phyloP scores from a whole-genome alignment of 352 stramenopile genomes.

The Pythium insidiosum region DNA sequence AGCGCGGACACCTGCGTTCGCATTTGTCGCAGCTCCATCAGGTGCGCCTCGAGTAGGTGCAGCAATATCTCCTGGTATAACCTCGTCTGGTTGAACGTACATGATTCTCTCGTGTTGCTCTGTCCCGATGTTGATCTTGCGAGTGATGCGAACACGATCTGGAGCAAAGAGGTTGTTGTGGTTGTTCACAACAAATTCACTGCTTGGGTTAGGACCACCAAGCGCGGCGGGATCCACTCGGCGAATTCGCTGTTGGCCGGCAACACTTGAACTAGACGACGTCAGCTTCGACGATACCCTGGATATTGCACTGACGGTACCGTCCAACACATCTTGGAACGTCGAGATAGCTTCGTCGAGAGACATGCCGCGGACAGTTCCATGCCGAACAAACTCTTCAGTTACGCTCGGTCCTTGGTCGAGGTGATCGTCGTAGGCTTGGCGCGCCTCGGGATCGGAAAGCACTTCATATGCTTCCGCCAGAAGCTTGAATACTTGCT shows the following conservation, averaged over 20 bases:
- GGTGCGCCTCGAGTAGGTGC: slow-evolving; percentile 8
- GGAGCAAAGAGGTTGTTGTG: slow-evolving; percentile 79
- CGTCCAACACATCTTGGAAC: slow-evolving; percentile 72
- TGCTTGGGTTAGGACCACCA: slow-evolving; percentile 14
- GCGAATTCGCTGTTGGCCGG: slow-evolving; percentile 37
- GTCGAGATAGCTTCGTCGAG: slow-evolving; percentile 77
- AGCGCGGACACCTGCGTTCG: slow-evolving; percentile 41
- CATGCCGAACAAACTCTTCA: slow-evolving; percentile 71
- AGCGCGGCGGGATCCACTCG: slow-evolving; percentile 13
- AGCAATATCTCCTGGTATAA: slow-evolving; percentile 37
- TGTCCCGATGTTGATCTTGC: slow-evolving; percentile 45
- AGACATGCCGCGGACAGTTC: slow-evolving; percentile 77
- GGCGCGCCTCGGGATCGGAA: slow-evolving; percentile 46
- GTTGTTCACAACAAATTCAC: slow-evolving; percentile 57
- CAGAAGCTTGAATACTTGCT: slow-evolving; percentile 78
- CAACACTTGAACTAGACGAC: slow-evolving; percentile 58
- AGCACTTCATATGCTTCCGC: slow-evolving; percentile 81
- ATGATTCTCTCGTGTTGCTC: slow-evolving; percentile 59
- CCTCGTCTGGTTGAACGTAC: slow-evolving; percentile 74
- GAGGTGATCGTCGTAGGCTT: slow-evolving; percentile 59
- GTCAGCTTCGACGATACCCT: slow-evolving; percentile 59
- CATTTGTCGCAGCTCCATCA: slow-evolving; percentile 1
- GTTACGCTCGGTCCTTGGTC: slow-evolving; percentile 34
- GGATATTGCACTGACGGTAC: slow-evolving; percentile 38
- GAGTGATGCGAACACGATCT: slow-evolving; percentile 57